Conservation (phyloP, 495 filamentous ascomycete genomes). For the Poronia punctata region DNA sequence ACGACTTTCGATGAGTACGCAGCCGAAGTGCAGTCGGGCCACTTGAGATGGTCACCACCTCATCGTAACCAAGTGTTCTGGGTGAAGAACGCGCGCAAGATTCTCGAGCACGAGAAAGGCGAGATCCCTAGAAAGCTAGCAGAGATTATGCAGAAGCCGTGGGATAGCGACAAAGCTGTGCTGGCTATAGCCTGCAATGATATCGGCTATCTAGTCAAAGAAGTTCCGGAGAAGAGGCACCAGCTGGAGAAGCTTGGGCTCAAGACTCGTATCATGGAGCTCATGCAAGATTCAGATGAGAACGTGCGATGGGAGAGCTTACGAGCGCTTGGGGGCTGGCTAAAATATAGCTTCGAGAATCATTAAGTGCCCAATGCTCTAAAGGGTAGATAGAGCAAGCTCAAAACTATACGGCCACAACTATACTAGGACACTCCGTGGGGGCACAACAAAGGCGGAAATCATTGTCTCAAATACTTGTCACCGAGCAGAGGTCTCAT, state of each 20-base stretch:
- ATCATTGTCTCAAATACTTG: no score
- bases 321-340: constrained; percentile 85
- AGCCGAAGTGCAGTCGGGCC: constrained; percentile 78
- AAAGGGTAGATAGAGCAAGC: no score
- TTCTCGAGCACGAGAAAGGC: constrained; percentile 76
- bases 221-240: constrained; percentile 75
- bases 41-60: constrained; percentile 91
- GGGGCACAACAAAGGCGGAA: no score
- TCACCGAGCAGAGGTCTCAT: no score
- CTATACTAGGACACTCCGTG: no score
- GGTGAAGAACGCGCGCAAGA: constrained; percentile 89
- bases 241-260: constrained; percentile 86
- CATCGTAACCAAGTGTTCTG: constrained; percentile 88
- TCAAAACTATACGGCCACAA: no score
- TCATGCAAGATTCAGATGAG: constrained; percentile 89
- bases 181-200: constrained; percentile 96
- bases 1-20: constrained; percentile 97
- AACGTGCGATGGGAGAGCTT: constrained; percentile 92
- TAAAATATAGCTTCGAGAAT: constrained; percentile 79
- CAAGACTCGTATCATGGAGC: constrained; percentile 87
- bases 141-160: constrained; percentile 77
- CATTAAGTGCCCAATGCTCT: constrained; percentile 24
- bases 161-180: constrained; percentile 92
- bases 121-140: constrained; percentile 75
- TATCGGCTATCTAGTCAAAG: constrained; percentile 79